Percentiles rank a stretch among this genome's conserved stretches.
phyloP scores from a whole-genome alignment of 1,284 basidiomycete species.

The Melampsora americana region DNA sequence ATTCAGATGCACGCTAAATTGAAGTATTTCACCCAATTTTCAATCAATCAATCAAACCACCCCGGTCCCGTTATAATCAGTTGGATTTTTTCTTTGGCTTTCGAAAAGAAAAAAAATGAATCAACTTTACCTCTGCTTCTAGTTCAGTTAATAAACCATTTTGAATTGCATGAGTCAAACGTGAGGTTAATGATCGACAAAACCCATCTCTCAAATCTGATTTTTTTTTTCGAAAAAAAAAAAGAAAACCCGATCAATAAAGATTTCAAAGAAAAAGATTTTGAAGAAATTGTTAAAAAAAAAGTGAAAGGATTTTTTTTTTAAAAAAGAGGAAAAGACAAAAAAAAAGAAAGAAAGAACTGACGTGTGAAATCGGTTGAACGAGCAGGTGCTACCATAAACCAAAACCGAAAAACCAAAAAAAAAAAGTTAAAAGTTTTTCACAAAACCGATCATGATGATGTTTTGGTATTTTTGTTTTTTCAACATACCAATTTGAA shows the following conservation, averaged over 20 bases:
- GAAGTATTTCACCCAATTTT: neutral
- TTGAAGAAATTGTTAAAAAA: neutral
- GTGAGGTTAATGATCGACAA: constrained; percentile 68
- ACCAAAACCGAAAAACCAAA: too few species aligned
- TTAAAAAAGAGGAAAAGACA: neutral
- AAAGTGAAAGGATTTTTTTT: too few species aligned
- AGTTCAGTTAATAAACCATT: constrained; percentile 24
- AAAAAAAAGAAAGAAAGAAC: neutral
- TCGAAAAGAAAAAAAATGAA: constrained; percentile 1
- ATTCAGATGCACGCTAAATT: constrained; percentile 10
- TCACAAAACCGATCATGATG: too few species aligned
- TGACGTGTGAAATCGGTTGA: constrained; percentile 47
- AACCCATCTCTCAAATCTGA: constrained; percentile 78
- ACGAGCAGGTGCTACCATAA: constrained; percentile 14
- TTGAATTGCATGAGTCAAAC: constrained; percentile 60
- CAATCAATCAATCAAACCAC: neutral
- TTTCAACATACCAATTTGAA: constrained; percentile 68
- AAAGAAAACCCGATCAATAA: neutral
- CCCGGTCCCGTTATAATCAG: too few species aligned
- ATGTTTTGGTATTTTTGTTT: too few species aligned
- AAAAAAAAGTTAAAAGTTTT: neutral
- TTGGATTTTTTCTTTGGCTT: neutral
- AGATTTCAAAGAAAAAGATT: neutral
- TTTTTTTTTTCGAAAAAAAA: neutral
- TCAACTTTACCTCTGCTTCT: constrained; percentile 33